Base-by-base conservation (phyloP, 768 basidiomycete genomes). In the Amanita subjunquillea region DNA sequence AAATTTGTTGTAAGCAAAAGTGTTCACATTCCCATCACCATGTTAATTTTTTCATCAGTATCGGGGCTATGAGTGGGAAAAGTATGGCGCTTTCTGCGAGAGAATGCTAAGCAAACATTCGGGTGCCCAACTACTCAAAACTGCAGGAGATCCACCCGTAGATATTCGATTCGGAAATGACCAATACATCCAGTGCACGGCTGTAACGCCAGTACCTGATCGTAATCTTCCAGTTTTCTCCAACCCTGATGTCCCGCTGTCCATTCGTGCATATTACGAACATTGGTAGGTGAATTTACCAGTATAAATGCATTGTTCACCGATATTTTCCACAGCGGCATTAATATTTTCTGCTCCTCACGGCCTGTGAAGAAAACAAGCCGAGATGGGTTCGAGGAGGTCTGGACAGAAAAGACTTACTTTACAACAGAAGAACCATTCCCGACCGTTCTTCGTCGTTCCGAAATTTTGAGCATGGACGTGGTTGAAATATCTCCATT, bases 1-100 rank as follows among this genome's bases (percentile, higher is more conserved):
- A 88, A 92, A 54, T 97, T 93, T 69, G 84, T 95, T 55, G 91
- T 93, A 66, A 55, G 78, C 73, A 40, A 43, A 29, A 17, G 34
- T 39, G 29, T 12, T 57, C 51, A 22, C 25, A n/a, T 27, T 55
- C 9, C 36, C 48, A 49, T 29, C 45, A 46, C 48, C 36, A 58
- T 50, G 27, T 32, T 55, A 48, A 50, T 23, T 40, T 27, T 38
- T 46, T 43, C 42, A 43, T 27, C 51, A 92, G 90, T 94, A 94
- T 65, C 90, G 95, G 42, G 95, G 93, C 1, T 88, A 83, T 61
- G 91, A 92, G 61, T 92, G 89, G 91, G 94, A 98, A 69, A 93
- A 90, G 61, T 91, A 83, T 56, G 85, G 84, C 6, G 79, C 86
- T 2, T 91, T 88, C 71, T 91, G 90, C 67, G 92, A 97, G 65